Conservation (phyloP, 2,329 filamentous ascomycete species). For the Sporothrix inflata region DNA sequence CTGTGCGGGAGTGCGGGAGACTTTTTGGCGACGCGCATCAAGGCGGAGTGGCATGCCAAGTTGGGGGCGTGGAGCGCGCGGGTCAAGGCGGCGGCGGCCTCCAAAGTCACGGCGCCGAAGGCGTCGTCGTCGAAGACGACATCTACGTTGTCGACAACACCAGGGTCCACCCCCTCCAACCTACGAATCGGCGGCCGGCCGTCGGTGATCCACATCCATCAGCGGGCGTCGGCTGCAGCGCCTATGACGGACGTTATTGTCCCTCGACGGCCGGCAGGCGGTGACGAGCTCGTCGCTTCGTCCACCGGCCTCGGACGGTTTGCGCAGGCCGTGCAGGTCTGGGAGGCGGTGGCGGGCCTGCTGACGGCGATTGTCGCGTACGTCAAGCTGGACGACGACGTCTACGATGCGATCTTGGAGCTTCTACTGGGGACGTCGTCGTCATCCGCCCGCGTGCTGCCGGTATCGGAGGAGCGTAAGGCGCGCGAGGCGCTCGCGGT, state of each 20-base stretch:
- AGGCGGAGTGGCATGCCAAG: slow-evolving; percentile 67
- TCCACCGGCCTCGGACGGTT: slow-evolving; percentile 56
- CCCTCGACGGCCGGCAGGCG: background rate
- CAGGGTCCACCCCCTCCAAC: background rate
- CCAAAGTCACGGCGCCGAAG: slow-evolving; percentile 22
- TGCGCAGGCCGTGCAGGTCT: slow-evolving; percentile 64
- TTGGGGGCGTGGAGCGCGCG: slow-evolving; percentile 55
- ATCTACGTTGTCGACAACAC: background rate
- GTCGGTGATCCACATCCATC: slow-evolving; percentile 27
- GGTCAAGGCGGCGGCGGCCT: slow-evolving; percentile 46
- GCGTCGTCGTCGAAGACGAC: background rate
- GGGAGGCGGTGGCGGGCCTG: slow-evolving; percentile 64
- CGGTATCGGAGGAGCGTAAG: slow-evolving; percentile 49
- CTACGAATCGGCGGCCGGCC: slow-evolving; percentile 3
- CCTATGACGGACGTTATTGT: background rate
- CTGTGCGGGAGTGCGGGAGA: slow-evolving; percentile 76
- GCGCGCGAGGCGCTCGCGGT: slow-evolving; percentile 62
- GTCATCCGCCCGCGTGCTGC: slow-evolving; percentile 37
- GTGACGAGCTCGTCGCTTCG: slow-evolving; percentile 20
- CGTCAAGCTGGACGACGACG: slow-evolving; percentile 67
- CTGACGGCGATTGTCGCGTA: slow-evolving; percentile 63
- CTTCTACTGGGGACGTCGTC: slow-evolving; percentile 59
- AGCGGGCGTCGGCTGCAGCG: background rate
- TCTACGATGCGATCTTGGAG: slow-evolving; percentile 72
- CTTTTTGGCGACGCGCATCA: slow-evolving; percentile 77